These are phyloP conservation scores for Dissoconium aciculare DNA, from an alignment of 2,329 filamentous ascomycete genomes.

Conservation along the genomic window DNA sequence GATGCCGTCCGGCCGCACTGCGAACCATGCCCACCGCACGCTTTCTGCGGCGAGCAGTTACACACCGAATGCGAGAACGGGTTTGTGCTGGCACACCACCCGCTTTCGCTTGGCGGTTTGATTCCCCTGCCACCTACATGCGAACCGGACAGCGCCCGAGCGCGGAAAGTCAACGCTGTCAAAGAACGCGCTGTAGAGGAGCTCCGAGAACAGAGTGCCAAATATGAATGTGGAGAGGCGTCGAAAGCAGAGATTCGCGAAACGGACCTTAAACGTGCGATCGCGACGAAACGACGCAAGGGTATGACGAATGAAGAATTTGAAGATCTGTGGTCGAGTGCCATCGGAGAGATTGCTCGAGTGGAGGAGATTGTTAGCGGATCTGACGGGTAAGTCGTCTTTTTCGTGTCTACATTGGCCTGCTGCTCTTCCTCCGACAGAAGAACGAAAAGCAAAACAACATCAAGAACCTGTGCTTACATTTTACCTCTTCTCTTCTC, in stretches of 20 bases:
- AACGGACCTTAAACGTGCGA: constrained; percentile 58
- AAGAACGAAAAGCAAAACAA: constrained; percentile 2
- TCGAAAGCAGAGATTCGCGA: constrained; percentile 52
- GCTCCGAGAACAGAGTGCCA: constrained; percentile 68
- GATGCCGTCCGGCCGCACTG: constrained; percentile 62
- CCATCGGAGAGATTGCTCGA: constrained; percentile 54
- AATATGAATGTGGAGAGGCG: constrained; percentile 75
- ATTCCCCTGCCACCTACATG: constrained; percentile 80
- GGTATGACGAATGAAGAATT: constrained; percentile 79
- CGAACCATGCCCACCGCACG: constrained; percentile 79
- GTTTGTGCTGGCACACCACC: constrained; percentile 73
- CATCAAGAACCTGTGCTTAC: constrained; percentile 3
- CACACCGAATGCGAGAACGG: constrained; percentile 69
- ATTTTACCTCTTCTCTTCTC: no score
- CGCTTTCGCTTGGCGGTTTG: constrained; percentile 64
- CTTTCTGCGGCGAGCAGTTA: constrained; percentile 70
- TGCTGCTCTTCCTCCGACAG: no score
- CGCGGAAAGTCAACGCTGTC: constrained; percentile 69
- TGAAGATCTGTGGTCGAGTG: constrained; percentile 68
- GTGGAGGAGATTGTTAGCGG: constrained; percentile 46
- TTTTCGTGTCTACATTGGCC: constrained; percentile 5
- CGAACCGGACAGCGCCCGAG: constrained; percentile 88
- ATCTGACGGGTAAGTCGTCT: constrained; percentile 42
- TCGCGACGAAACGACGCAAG: constrained; percentile 63
- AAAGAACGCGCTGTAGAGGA: constrained; percentile 79